Percentiles rank a stretch among this genome's conserved stretches.
Evolutionary conservation across 2,329 filamentous ascomycete genomes (phyloP).

Genomic region (Hymenoscyphus salicellus): DNA sequence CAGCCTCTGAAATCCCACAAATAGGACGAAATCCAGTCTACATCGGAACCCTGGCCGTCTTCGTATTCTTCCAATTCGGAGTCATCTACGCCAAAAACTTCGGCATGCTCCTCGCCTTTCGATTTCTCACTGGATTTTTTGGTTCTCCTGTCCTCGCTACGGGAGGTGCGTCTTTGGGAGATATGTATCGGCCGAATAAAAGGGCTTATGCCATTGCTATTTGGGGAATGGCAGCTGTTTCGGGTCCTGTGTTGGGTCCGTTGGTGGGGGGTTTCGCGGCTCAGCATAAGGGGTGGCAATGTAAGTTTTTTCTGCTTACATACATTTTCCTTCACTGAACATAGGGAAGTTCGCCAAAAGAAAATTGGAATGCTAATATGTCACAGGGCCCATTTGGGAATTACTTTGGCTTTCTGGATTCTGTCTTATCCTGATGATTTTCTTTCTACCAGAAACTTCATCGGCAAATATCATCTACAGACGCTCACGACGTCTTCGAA

Average conservation of each 20-base stretch:
- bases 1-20: conserved; percentile 62
- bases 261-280: conserved; percentile 57
- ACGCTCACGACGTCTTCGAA: conserved; percentile 56
- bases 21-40: conserved; percentile 68
- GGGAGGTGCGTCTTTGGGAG: conserved; percentile 47
- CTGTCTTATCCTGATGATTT: conserved; percentile 54
- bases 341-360: background rate
- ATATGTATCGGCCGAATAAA: conserved; percentile 36
- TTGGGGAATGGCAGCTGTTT: conserved; percentile 3
- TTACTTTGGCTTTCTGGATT: conserved; percentile 59
- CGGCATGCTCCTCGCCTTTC: conserved; percentile 41
- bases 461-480: conserved; percentile 55
- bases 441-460: conserved; percentile 62
- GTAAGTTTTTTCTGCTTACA: background rate
- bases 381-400: conserved; percentile 53
- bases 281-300: conserved; percentile 54
- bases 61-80: conserved; percentile 42
- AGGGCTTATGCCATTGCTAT: conserved; percentile 3
- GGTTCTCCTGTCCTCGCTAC: conserved; percentile 40
- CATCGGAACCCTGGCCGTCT: conserved; percentile 63
- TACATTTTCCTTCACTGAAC: background rate
- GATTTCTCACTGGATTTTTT: conserved; percentile 9
- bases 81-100: conserved; percentile 40
- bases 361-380: background rate
- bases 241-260: conserved; percentile 29